A percentile compares a stretch with the other conserved stretches of the same genome.
These are phyloP conservation scores for Phyllosticta citrichinensis DNA, from an alignment of 2,329 filamentous ascomycete species.

Conservation along the genomic window DNA sequence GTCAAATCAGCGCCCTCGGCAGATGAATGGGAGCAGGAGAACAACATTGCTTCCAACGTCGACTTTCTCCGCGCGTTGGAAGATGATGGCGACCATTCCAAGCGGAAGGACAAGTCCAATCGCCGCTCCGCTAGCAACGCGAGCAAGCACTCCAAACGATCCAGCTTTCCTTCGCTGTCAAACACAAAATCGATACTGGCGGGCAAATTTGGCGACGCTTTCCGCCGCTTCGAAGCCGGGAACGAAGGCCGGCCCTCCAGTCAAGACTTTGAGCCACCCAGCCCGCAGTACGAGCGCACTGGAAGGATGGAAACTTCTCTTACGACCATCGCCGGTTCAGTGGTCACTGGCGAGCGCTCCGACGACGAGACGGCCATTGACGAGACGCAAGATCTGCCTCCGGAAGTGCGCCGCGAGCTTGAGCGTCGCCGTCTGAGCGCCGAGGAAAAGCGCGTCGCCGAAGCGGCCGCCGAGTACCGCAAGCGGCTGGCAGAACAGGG, in stretches of 20 bases:
- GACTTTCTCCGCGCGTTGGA: slow-evolving; percentile 75
- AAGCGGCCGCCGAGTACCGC: slow-evolving; percentile 80
- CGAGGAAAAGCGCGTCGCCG: slow-evolving; percentile 83
- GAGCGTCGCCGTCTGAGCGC: slow-evolving; percentile 72
- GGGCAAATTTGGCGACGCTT: slow-evolving; percentile 85
- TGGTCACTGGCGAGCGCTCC: slow-evolving; percentile 57
- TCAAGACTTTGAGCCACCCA: slow-evolving; percentile 12
- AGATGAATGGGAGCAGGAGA: slow-evolving; percentile 38
- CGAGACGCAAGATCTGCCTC: slow-evolving; percentile 63
- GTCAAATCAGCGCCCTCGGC: slow-evolving; percentile 19
- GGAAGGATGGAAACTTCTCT: slow-evolving; percentile 11
- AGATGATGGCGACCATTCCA: slow-evolving; percentile 43
- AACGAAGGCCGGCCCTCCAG: slow-evolving; percentile 16
- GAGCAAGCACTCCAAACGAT: slow-evolving; percentile 57
- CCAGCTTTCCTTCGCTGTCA: slow-evolving; percentile 62
- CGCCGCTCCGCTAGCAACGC: slow-evolving; percentile 44
- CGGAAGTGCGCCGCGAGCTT: slow-evolving; percentile 81
- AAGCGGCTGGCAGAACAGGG: slow-evolving; percentile 58
- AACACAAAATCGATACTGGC: slow-evolving; percentile 74
- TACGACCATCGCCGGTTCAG: slow-evolving; percentile 67
- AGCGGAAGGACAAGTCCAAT: slow-evolving; percentile 46
- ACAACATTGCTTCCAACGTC: slow-evolving; percentile 66
- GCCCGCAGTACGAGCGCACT: slow-evolving; percentile 17
- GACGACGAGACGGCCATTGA: slow-evolving; percentile 57
- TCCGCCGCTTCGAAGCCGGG: slow-evolving; percentile 71